Base-by-base conservation (phyloP, 768 basidiomycete species). In the Mycena filopes region DNA sequence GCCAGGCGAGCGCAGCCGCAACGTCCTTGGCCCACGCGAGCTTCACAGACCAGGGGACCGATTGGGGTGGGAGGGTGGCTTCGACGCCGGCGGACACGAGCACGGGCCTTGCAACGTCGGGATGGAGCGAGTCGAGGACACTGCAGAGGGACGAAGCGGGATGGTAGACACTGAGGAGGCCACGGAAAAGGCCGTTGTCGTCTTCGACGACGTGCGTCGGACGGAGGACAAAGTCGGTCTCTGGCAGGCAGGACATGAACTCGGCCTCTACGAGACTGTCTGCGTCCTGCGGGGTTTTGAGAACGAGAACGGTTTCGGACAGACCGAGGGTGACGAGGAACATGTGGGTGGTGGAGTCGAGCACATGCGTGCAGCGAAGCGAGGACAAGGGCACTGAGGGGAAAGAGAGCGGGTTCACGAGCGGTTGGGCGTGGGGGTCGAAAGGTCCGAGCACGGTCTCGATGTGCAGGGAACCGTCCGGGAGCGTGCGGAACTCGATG, bases 31-130 rank as follows among this genome's bases (percentile, higher is more conserved):
- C 59, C 49, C 59, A 60, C 7, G 26, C 59, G 3, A 60, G 49
- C 41, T 60, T 60, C 28, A 60, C 59, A 4, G 59, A 29, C 59
- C 49, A 60, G 12, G 59, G 7, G 40, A 60, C 21, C 16, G 41
- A 31, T 4, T 25, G 23, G 59, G 28, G 36, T 10, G 15, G 42
- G 8, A 15, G 6, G 25, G 13, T 47, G 10, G 0, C 13, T 28
- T 40, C 38, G 36, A 15, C 36, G 36, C 16, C 20, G 21, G 20
- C 10, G 4, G 49, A 31, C 5, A 31, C 31, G 5, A 51, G 15
- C 49, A 51, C 31, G 6, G 21, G 21, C 10, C 1, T 15, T 51
- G 2, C 8, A 11, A 49, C 21, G 20, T 41, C 28, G 20, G 59
- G 59, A 15, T 53, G 59, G 29, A 53, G 41, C 10, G 15, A 15